Conservation (phyloP, 1,284 basidiomycete species). For the Waitea zeae region DNA sequence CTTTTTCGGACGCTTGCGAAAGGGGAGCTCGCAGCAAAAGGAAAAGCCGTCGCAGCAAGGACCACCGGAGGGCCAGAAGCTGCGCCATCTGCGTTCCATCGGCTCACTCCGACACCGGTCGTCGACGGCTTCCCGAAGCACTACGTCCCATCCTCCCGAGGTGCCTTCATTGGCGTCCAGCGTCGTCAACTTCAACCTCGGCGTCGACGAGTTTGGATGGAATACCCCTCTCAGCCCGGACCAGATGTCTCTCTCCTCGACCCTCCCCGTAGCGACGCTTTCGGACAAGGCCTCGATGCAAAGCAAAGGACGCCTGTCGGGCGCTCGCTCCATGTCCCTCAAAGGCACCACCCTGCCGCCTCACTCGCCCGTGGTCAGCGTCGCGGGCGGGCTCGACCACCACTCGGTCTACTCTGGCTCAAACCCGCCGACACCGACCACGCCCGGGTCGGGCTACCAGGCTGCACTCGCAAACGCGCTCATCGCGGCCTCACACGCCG, state of each 20-base stretch:
- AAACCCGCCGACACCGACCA: constrained; percentile 12
- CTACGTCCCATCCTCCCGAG: too few relatives aligned
- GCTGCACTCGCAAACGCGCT: constrained; percentile 70
- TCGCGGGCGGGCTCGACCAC: too few relatives aligned
- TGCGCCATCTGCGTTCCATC: constrained; percentile 66
- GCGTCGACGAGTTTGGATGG: neutral
- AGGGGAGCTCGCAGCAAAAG: constrained; percentile 20
- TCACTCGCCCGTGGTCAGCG: constrained; percentile 24
- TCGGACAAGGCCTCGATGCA: neutral
- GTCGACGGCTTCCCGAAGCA: too few relatives aligned
- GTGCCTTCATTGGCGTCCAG: constrained; percentile 8
- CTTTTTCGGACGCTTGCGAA: constrained; percentile 44
- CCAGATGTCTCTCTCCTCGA: neutral
- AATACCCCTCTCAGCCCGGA: neutral
- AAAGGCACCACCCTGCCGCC: constrained; percentile 20
- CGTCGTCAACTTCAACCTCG: constrained; percentile 5
- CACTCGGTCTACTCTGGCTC: too few relatives aligned
- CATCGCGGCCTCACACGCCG: constrained; percentile 86
- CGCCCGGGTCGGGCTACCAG: constrained; percentile 32
- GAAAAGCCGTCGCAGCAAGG: constrained; percentile 19
- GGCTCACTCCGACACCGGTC: constrained; percentile 49
- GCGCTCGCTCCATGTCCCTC: constrained; percentile 38
- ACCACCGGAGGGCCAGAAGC: constrained; percentile 17
- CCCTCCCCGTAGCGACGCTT: neutral
- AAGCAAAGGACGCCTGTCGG: constrained; percentile 7